Evolutionary conservation across 768 basidiomycete genomes (phyloP).

Genomic region (Xerocomus spinulosus): DNA sequence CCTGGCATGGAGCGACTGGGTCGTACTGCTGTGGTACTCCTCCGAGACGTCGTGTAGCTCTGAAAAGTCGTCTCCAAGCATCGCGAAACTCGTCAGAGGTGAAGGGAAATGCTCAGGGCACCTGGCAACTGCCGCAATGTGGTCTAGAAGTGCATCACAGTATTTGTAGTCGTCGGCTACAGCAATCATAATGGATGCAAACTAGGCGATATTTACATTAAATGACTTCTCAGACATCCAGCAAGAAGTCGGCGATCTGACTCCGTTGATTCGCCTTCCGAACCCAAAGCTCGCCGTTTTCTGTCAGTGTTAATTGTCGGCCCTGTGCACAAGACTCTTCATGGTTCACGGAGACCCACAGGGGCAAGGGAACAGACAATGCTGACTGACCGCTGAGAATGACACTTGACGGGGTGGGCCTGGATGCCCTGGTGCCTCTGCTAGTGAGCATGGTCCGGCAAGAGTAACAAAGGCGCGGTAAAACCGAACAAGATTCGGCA

Average conservation of each 20-base stretch:
- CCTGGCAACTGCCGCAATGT: neutral
- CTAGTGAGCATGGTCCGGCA: constrained; percentile 61
- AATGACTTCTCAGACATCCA: constrained; percentile 18
- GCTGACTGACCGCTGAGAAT: constrained; percentile 7
- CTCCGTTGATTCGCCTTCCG: constrained; percentile 35
- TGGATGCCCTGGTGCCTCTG: constrained; percentile 43
- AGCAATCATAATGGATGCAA: too few species aligned
- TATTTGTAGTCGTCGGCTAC: constrained; percentile 34
- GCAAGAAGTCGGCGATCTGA: constrained; percentile 37
- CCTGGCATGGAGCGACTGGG: constrained; percentile 32
- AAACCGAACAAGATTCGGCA: constrained; percentile 28
- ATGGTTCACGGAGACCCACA: constrained; percentile 33
- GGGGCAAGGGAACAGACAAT: constrained; percentile 15
- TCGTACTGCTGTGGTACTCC: constrained; percentile 13
- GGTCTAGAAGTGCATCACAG: neutral
- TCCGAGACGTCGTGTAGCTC: constrained; percentile 18
- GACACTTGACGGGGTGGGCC: constrained; percentile 6
- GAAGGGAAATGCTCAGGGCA: neutral
- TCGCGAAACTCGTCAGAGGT: constrained; percentile 4
- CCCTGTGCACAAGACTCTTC: constrained; percentile 2
- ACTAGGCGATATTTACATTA: neutral
- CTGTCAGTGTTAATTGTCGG: neutral
- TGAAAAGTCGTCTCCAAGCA: constrained; percentile 27
- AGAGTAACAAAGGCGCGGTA: constrained; percentile 52
- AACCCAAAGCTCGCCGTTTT: constrained; percentile 31